These are phyloP conservation scores for Sugiyamaella marilandica DNA, from an alignment of 805 yeast genomes.

Conservation along the genomic window DNA sequence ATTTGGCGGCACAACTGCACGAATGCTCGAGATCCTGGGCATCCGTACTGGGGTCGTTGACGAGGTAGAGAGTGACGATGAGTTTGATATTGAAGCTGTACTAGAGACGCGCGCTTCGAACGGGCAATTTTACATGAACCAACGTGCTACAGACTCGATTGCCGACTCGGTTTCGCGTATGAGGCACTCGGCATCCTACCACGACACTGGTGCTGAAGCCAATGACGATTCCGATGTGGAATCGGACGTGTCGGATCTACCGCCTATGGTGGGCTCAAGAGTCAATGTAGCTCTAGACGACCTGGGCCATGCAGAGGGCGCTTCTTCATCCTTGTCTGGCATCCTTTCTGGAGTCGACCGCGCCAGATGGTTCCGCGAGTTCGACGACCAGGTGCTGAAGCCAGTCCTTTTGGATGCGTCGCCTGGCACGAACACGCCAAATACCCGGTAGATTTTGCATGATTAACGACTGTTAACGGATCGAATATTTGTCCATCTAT, in stretches of 20 bases:
- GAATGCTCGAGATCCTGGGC: conserved; percentile 92
- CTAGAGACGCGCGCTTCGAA: conserved; percentile 13
- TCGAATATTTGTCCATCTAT: no score
- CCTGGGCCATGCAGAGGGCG: conserved; percentile 1
- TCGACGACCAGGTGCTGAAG: conserved; percentile 89
- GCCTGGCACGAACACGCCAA: conserved; percentile 18
- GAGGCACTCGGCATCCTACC: conserved; percentile 18
- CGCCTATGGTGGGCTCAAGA: conserved; percentile 30
- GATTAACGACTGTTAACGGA: background rate
- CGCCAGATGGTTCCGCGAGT: conserved; percentile 86
- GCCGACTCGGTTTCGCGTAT: conserved; percentile 10
- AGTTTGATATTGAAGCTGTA: conserved; percentile 78
- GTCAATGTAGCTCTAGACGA: conserved; percentile 3
- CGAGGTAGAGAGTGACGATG: conserved; percentile 84
- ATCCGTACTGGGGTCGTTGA: conserved; percentile 88
- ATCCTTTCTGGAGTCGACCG: conserved; percentile 53
- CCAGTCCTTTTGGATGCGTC: conserved; percentile 74
- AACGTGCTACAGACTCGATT: background rate
- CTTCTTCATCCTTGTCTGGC: conserved; percentile 21
- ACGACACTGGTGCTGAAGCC: conserved; percentile 18
- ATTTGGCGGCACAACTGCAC: conserved; percentile 98
- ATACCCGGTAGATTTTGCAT: conserved; percentile 2
- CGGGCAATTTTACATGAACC: conserved; percentile 5
- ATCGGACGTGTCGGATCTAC: conserved; percentile 33
- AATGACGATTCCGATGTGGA: conserved; percentile 33